A percentile compares a stretch with the other conserved stretches of the same genome.
Conservation (phyloP, 768 basidiomycete species). For the Tylopilus plumbeoviolaceoides region DNA sequence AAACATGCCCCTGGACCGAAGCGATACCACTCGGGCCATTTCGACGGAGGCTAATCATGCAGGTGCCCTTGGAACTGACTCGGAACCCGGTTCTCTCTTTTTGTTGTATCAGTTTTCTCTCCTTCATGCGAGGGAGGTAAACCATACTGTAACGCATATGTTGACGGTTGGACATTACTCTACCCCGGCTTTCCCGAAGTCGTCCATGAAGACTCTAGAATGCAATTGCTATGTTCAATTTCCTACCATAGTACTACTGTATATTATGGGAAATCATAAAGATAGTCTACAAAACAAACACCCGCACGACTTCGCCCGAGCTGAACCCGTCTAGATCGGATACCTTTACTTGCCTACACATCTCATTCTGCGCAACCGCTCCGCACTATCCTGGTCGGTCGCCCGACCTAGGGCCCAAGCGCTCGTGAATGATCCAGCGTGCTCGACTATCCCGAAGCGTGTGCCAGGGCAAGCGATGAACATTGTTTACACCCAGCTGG, state of each 20-base stretch:
- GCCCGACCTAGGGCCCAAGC: not conserved
- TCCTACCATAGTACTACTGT: not conserved
- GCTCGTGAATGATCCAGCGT: not conserved
- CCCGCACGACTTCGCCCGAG: not conserved
- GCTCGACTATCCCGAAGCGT: not conserved
- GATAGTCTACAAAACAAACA: not conserved
- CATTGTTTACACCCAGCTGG: not conserved
- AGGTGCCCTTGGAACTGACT: not conserved
- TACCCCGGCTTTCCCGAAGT: too few species aligned
- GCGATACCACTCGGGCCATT: not conserved
- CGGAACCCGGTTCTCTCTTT: not conserved
- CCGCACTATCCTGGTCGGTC: not conserved
- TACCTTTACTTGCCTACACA: not conserved
- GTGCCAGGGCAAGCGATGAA: not conserved
- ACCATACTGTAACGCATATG: too few species aligned
- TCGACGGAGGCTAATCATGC: not conserved
- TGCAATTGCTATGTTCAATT: not conserved
- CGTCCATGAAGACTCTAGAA: not conserved
- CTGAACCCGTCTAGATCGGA: constrained; percentile 3
- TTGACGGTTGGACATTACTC: too few species aligned
- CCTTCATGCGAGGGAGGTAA: too few species aligned
- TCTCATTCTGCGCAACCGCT: not conserved
- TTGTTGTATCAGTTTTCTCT: not conserved
- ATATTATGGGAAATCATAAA: not conserved
- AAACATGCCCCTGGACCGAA: not conserved